Evolutionary conservation across 495 filamentous ascomycete genomes (phyloP).

Genomic region (Penicillium desertorum): DNA sequence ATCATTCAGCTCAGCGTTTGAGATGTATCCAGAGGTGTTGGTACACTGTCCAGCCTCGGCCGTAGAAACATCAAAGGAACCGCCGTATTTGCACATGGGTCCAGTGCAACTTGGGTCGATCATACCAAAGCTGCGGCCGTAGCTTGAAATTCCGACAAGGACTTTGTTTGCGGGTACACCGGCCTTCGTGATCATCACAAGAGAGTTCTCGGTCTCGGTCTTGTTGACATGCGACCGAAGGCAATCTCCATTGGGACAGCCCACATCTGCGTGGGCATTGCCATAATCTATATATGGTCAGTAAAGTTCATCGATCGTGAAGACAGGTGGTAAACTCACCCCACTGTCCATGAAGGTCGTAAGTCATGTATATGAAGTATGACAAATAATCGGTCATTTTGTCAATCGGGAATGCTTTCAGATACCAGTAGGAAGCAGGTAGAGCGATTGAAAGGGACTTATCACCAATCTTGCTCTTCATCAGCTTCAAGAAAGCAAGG

Average conservation of each 20-base stretch:
- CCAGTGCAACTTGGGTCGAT: too few relatives aligned
- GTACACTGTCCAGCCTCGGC: too few relatives aligned
- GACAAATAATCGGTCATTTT: constrained; percentile 26
- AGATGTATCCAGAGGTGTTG: too few relatives aligned
- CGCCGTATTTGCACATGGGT: too few relatives aligned
- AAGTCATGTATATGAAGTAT: constrained; percentile 41
- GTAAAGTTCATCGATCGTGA: too few relatives aligned
- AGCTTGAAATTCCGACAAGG: constrained; percentile 8
- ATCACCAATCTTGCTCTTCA: constrained; percentile 7
- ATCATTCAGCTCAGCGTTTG: too few relatives aligned
- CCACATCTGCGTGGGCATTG: too few relatives aligned
- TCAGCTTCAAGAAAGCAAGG: constrained; percentile 21
- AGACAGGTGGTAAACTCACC: too few relatives aligned
- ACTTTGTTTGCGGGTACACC: constrained; percentile 43
- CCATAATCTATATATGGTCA: too few relatives aligned
- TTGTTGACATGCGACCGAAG: constrained; percentile 30
- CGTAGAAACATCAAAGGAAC: too few relatives aligned
- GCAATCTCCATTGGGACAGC: constrained; percentile 42
- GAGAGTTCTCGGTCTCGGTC: background rate
- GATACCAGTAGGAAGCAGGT: constrained; percentile 35
- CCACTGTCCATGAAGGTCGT: constrained; percentile 40
- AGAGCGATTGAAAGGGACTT: constrained; percentile 21
- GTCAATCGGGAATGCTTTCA: constrained; percentile 31
- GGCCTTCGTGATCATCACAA: constrained; percentile 50
- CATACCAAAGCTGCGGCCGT: background rate